Evolutionary conservation across 2,329 filamentous ascomycete species (phyloP), one percentile per base, ranked within the genome.

Genomic region (Karstenula rhodostoma): DNA sequence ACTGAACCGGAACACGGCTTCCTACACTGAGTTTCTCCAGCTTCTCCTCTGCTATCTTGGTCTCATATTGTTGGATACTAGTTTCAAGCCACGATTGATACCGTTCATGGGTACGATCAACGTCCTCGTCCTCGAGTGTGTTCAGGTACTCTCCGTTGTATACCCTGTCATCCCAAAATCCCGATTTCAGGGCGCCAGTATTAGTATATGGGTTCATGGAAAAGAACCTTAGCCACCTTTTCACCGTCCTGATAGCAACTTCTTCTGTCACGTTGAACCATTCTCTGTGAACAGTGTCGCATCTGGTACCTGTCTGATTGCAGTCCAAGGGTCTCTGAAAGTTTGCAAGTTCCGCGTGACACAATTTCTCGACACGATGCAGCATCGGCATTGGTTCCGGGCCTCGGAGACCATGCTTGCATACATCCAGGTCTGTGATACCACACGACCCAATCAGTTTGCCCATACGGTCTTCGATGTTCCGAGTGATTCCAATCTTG

Each of bases 401-500:
- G 15, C 15, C 50, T 17, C 4, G 8, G n/a, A 22, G 6, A 22
- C 10, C n/a, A 44, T 44, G 1, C 4, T 23, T 5, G 51, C 51
- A 55, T 44, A 44, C 35, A 10, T 7, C 23, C 51, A 55, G 44
- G 40, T 55, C 51, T 15, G 22, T 32, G 10, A 55, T 25, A 25
- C 51, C 51, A 55, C 51, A 55, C 10, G 4, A 8, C 4, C 17
- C 9, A 25, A 10, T 55, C 37, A 55, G 27, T 44, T 8, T 44
- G 7, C 17, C 22, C 12, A 55, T 27, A 23, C 51, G 51, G 35
- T 55, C 33, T 4, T 46, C n/a, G 17, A 46, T 29, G 29, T 44
- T 33, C 27, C 37, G 33, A 27, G 51, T 46, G 25, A 55, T 55
- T n/a, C 51, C 51, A 44, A 55, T 55, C 51, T 55, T 55, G 19